Percentiles rank a stretch among this genome's conserved stretches.
These are phyloP conservation scores for Mycena rosella DNA, from an alignment of 768 basidiomycete genomes.

Conservation along the genomic window DNA sequence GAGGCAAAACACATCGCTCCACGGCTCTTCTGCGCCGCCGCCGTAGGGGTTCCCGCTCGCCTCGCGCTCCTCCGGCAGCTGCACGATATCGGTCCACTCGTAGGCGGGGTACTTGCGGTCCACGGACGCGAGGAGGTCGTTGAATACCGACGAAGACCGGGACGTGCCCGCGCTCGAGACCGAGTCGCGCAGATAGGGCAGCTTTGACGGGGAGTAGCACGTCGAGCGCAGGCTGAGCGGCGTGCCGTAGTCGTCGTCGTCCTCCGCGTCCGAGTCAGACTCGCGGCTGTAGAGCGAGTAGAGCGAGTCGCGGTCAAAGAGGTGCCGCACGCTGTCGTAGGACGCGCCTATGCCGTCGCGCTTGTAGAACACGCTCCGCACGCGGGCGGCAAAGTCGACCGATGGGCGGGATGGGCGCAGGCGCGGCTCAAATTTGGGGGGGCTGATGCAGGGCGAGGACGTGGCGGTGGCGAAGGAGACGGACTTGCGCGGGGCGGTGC, in stretches of 20 bases:
- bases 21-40: not conserved
- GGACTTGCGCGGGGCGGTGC: conserved; percentile 7
- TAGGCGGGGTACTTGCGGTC: conserved; percentile 31
- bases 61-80: not conserved
- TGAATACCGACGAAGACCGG: no score
- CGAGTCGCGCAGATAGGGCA: conserved; percentile 26
- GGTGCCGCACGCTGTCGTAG: conserved; percentile 20
- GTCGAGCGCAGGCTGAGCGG: conserved; percentile 10
- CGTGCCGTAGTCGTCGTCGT: conserved; percentile 4
- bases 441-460: not conserved
- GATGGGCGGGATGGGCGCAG: not conserved
- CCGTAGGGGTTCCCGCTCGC: not conserved
- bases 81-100: conserved; percentile 24
- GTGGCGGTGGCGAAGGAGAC: not conserved
- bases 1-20: conserved; percentile 24
- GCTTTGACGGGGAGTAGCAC: conserved; percentile 17
- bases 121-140: conserved; percentile 33
- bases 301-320: conserved; percentile 33
- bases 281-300: not conserved
- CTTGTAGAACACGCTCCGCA: conserved; percentile 34
- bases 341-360: conserved; percentile 4
- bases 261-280: not conserved
- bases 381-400: conserved; percentile 31
- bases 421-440: conserved; percentile 1
- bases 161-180: not conserved